Conservation (phyloP, 2,329 filamentous ascomycete species). For the Xylaria sp. region DNA sequence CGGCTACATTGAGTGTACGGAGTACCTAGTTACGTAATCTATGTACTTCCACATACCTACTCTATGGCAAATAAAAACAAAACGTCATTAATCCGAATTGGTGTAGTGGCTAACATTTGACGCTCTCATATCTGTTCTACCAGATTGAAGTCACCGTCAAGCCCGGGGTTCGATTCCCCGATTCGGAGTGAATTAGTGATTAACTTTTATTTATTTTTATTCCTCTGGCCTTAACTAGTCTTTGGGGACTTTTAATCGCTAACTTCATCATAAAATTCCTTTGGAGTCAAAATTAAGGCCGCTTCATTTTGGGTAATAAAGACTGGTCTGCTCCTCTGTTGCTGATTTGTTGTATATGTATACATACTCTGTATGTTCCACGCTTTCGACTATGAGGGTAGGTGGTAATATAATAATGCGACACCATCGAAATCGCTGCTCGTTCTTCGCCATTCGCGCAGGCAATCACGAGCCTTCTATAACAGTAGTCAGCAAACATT, state of each 20-base stretch:
- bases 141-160: constrained; percentile 33
- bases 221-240: background rate
- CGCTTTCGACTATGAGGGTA: too few relatives aligned
- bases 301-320: background rate
- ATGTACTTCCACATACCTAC: too few relatives aligned
- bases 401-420: background rate
- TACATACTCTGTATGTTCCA: too few relatives aligned
- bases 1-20: too few relatives aligned
- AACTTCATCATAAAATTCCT: too few relatives aligned
- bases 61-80: background rate
- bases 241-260: too few relatives aligned
- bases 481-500: too few relatives aligned
- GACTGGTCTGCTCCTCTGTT: background rate
- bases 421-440: background rate
- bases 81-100: constrained; percentile 47
- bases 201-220: constrained; percentile 4
- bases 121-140: constrained; percentile 44
- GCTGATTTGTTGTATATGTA: too few relatives aligned
- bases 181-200: constrained; percentile 40
- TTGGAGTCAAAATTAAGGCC: too few relatives aligned
- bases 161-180: constrained; percentile 50
- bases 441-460: background rate
- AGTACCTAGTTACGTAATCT: too few relatives aligned
- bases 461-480: too few relatives aligned
- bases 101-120: constrained; percentile 52